A percentile compares a stretch with the other conserved stretches of the same genome.
Conservation (phyloP, 768 basidiomycete genomes). For the Leccinum broughii region DNA sequence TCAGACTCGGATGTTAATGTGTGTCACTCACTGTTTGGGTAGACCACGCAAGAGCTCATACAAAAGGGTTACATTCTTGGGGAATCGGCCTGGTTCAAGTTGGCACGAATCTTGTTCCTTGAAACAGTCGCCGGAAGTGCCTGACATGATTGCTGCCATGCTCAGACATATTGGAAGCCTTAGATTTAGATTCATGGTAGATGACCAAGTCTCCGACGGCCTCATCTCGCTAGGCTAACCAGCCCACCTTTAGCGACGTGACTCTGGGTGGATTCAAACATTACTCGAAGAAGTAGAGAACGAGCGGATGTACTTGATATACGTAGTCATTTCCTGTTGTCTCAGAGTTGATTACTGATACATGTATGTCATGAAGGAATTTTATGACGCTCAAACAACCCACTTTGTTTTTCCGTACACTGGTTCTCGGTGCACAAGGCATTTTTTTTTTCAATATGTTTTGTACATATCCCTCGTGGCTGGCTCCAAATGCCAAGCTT, state of each 20-base stretch:
- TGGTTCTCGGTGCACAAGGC: slow-evolving; percentile 91
- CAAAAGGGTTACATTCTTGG: slow-evolving; percentile 68
- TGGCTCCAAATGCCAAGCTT: slow-evolving; percentile 68
- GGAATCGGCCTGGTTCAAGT: slow-evolving; percentile 69
- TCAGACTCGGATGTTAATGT: no score
- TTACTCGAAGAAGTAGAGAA: slow-evolving; percentile 96
- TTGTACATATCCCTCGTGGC: slow-evolving; percentile 50
- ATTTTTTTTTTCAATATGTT: slow-evolving; percentile 83
- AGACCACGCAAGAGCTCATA: slow-evolving; percentile 64
- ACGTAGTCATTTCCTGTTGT: slow-evolving; percentile 6
- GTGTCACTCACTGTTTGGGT: no score
- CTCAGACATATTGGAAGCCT: slow-evolving; percentile 87
- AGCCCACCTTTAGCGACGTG: slow-evolving; percentile 41
- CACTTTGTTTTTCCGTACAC: slow-evolving; percentile 71
- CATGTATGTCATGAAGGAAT: slow-evolving; percentile 53
- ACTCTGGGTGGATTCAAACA: slow-evolving; percentile 86
- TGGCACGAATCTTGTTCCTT: slow-evolving; percentile 61
- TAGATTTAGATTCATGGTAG: slow-evolving; percentile 68
- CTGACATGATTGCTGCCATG: slow-evolving; percentile 92
- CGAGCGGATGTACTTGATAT: slow-evolving; percentile 95
- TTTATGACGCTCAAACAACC: slow-evolving; percentile 93
- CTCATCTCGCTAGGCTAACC: slow-evolving; percentile 10
- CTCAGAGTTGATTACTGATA: slow-evolving; percentile 13
- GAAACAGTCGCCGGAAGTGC: slow-evolving; percentile 92
- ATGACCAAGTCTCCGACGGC: slow-evolving; percentile 19